Base-by-base conservation (phyloP, 805 yeast genomes). In the Lachancea lanzarotensis region DNA sequence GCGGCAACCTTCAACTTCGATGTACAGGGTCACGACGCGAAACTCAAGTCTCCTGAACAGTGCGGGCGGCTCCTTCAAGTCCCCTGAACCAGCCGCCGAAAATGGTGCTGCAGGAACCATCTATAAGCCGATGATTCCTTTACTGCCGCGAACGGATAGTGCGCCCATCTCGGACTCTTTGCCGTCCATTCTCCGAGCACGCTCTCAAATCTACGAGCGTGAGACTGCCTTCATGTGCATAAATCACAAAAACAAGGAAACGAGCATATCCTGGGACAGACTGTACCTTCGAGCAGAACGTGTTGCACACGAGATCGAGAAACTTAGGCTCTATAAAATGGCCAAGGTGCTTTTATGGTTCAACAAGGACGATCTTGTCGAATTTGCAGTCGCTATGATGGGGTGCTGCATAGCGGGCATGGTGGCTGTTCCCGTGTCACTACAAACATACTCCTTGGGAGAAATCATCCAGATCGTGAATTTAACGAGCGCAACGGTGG, bases 371-470 rank as follows among this genome's bases (percentile, higher is more conserved):
- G 98, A 93, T 62, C 80, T 86, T 2, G 74, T 85, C 11, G 98
- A 93, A 51, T 91, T 90, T 60, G 76, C 86, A 0, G 78, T 85
- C 1, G 95, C 98, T 0, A 63, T 93, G 17, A 76, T 88, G 61
- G 98, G 96, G 6, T 90, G 97, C 59, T 86, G 91, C 52, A 69
- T 91, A 45, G 95, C 97, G 1, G 96, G 95, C 2, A 84, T 88
- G 38, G 90, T 93, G 2, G 98, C 98, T 0, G 91, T 93, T 4
- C 98, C 98, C 0, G 79, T 93, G 35, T 85, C 85, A 43, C 81
- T 88, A 47, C 84, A 81, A 43, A 74, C 79, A 22, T 82, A 83
- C 27, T 52, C 63, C 3, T 66, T 81, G 22, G 70, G 70, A 35
- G 96, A 89, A 51, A 79, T 89, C 48, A 72, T 78, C 12, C 81